A percentile compares a stretch with the other conserved stretches of the same genome.
These are phyloP conservation scores for Rosa persica DNA, from an alignment of 306 rosid species.

Conservation along the genomic window DNA sequence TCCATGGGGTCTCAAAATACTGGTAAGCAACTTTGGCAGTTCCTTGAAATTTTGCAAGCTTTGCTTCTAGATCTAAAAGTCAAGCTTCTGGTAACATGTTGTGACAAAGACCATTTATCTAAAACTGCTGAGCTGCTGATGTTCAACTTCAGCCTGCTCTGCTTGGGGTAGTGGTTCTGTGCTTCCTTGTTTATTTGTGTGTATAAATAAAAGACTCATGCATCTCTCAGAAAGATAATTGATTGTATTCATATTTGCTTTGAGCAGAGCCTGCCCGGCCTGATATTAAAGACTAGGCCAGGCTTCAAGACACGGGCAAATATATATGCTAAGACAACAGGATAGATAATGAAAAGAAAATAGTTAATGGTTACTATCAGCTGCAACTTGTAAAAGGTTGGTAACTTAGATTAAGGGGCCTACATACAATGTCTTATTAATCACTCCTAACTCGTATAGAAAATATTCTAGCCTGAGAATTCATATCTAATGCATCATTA, in stretches of 20 bases:
- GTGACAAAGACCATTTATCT: neutral
- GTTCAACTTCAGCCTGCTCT: neutral
- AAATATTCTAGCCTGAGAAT: neutral
- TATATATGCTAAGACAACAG: neutral
- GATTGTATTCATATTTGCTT: slow-evolving; percentile 14
- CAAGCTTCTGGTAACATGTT: slow-evolving; percentile 12
- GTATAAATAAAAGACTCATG: neutral
- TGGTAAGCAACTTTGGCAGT: slow-evolving; percentile 34
- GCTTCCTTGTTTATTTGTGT: neutral
- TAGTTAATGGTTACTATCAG: neutral
- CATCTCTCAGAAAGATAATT: slow-evolving; percentile 16
- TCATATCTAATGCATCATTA: neutral
- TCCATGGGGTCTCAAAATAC: slow-evolving; percentile 57
- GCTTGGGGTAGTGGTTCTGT: neutral
- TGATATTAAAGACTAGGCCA: neutral
- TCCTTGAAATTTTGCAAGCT: neutral
- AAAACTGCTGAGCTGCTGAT: neutral
- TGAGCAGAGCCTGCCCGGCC: slow-evolving; percentile 14
- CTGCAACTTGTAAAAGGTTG: neutral
- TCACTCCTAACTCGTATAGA: neutral
- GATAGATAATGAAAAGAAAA: neutral
- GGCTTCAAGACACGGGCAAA: neutral
- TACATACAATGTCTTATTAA: neutral
- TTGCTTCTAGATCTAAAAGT: neutral
- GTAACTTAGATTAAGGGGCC: neutral